These are phyloP conservation scores for Suhomyces xylopsoci DNA, from an alignment of 805 yeast genomes.

Conservation along the genomic window DNA sequence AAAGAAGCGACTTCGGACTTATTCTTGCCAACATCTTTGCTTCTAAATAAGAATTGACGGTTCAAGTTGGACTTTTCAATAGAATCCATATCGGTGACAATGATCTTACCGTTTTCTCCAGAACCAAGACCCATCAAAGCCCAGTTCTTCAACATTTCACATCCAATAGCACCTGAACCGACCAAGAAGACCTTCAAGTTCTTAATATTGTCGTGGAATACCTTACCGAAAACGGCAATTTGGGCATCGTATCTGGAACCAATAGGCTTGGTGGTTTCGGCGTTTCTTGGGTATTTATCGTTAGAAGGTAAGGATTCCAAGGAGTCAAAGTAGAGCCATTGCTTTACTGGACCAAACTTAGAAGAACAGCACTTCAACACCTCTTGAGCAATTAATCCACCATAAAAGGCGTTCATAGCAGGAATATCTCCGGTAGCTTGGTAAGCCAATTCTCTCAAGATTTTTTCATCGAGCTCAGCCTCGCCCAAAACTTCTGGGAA, in stretches of 20 bases:
- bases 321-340: conserved; percentile 90
- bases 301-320: conserved; percentile 79
- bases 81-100: conserved; percentile 88
- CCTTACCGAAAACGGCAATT: conserved; percentile 88
- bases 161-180: conserved; percentile 98
- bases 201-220: conserved; percentile 68
- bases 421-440: conserved; percentile 93
- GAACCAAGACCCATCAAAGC: conserved; percentile 94
- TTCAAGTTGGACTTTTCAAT: conserved; percentile 95
- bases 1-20: conserved; percentile 88
- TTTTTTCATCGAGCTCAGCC: conserved; percentile 53
- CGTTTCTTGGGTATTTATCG: conserved; percentile 58
- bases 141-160: conserved; percentile 98
- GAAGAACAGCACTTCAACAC: conserved; percentile 94
- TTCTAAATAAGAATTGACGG: conserved; percentile 93
- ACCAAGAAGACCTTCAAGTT: conserved; percentile 85
- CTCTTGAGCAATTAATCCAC: conserved; percentile 96
- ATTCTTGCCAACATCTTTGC: conserved; percentile 87
- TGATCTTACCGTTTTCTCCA: conserved; percentile 82
- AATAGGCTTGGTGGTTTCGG: conserved; percentile 68
- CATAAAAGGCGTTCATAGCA: conserved; percentile 82
- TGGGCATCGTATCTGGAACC: conserved; percentile 90
- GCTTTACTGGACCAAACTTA: conserved; percentile 90
- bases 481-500: conserved; percentile 57
- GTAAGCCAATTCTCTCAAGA: conserved; percentile 69